Evolutionary conservation across 495 filamentous ascomycete genomes (phyloP), one percentile per base, ranked within the genome.

Genomic region (Aspergillus sparsus): DNA sequence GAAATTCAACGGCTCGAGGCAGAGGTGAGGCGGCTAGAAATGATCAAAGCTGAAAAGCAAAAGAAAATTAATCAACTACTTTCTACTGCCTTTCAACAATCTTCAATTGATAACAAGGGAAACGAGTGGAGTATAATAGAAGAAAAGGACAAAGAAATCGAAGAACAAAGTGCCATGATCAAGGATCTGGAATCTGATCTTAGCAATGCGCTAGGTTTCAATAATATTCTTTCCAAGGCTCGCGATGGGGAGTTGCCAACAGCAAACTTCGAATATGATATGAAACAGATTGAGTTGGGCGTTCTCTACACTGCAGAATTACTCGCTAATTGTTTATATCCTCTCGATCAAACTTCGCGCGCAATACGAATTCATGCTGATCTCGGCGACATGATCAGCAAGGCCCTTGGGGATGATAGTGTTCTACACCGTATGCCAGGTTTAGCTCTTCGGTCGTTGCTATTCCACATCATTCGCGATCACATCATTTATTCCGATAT

Each of bases 1-100:
- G 52, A 54, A 21, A 54, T 41, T 42, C 15, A 39, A 41, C 18
- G 21, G n/a, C 52, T 54, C 52, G 6, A 42, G 16, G 34, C 36
- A 8, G 35, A 54, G 35, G 52, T 54, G 35, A 42, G 42, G 10
- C 52, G 52, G 13, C 31, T 54, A 18, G n/a, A 41, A 27, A 9
- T 6, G 6, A 34, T 54, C 52, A 54, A 54, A 21, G 15, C 34
- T 7, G 35, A 54, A 9, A 13, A 21, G 11, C 15, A 54, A n/a
- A 54, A 16, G 10, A 45, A 45, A 15, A 45, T 45, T 1, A 8
- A n/a, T 45, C 42, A 15, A 3, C 42, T 45, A 0, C 9, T 45
- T 15, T 45, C 42, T 6, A 45, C 9, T 8, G 2, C 42, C 18
- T 7, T 6, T 11, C 7, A 6, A 45, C 13, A 11, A 45, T 15